phyloP scores from a whole-genome alignment of 805 yeast genomes.

The Blastobotrys terrestris region DNA sequence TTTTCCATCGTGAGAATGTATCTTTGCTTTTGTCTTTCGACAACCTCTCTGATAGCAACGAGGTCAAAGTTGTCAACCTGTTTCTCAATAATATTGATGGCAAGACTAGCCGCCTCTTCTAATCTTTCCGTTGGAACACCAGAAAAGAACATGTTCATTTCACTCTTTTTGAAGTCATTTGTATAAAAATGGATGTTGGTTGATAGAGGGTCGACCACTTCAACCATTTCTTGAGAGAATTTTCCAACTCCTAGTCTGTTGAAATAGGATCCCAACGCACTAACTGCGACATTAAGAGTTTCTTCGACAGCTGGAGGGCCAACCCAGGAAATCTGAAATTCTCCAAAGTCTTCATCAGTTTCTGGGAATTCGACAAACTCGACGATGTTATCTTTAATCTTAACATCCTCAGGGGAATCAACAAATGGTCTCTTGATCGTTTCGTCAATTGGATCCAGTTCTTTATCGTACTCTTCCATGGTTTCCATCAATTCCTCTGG shows the following conservation, averaged over 20 bases:
- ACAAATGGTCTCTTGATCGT: slow-evolving; percentile 45
- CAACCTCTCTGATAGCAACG: slow-evolving; percentile 56
- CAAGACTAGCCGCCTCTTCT: slow-evolving; percentile 44
- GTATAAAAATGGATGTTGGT: slow-evolving; percentile 63
- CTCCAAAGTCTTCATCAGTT: slow-evolving; percentile 78
- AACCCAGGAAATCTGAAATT: slow-evolving; percentile 66
- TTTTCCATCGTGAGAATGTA: slow-evolving; percentile 37
- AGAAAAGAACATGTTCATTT: slow-evolving; percentile 47
- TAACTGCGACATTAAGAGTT: slow-evolving; percentile 59
- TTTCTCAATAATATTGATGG: slow-evolving; percentile 45
- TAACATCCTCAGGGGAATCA: slow-evolving; percentile 47
- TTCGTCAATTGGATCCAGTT: slow-evolving; percentile 35
- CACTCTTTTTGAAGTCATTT: slow-evolving; percentile 63
- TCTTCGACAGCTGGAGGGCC: slow-evolving; percentile 61
- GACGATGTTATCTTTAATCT: slow-evolving; percentile 36
- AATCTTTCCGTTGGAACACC: slow-evolving; percentile 74
- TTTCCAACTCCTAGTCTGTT: slow-evolving; percentile 74
- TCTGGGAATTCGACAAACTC: slow-evolving; percentile 77
- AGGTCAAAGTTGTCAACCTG: slow-evolving; percentile 59
- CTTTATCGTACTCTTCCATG: slow-evolving; percentile 54
- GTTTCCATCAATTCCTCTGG: slow-evolving; percentile 59
- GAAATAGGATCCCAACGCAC: slow-evolving; percentile 64
- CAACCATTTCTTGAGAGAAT: slow-evolving; percentile 65
- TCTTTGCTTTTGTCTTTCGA: slow-evolving; percentile 59
- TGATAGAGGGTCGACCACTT: slow-evolving; percentile 75